These are phyloP conservation scores for Phaeosphaeria sp. DNA, from an alignment of 2,329 filamentous ascomycete species.

Conservation along the genomic window DNA sequence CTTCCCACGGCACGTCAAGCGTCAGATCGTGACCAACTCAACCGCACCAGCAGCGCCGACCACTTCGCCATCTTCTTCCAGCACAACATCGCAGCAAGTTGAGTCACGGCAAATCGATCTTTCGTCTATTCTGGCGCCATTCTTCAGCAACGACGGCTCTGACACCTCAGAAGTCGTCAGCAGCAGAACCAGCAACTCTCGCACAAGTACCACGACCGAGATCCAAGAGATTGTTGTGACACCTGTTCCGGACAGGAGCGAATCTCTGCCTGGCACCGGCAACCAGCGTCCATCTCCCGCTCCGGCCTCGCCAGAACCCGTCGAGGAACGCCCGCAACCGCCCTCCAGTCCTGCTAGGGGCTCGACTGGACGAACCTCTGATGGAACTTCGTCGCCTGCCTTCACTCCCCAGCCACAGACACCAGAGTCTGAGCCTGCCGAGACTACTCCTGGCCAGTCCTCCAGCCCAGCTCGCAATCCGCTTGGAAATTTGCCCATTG, in stretches of 20 bases:
- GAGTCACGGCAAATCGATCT: constrained; percentile 32
- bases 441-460: neutral
- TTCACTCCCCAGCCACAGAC: neutral
- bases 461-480: neutral
- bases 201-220: constrained; percentile 18
- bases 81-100: constrained; percentile 22
- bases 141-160: constrained; percentile 28
- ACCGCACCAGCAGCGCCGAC: constrained; percentile 36
- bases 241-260: constrained; percentile 16
- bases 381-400: neutral
- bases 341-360: neutral
- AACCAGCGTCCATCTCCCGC: constrained; percentile 6
- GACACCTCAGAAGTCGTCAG: constrained; percentile 16
- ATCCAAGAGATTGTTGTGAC: constrained; percentile 20
- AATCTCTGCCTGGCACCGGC: constrained; percentile 10
- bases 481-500: neutral
- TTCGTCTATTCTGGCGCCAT: constrained; percentile 32
- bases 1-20: constrained; percentile 56
- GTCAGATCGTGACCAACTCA: constrained; percentile 48
- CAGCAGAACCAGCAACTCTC: constrained; percentile 16
- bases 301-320: constrained; percentile 6
- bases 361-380: neutral
- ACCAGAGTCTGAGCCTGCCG: neutral
- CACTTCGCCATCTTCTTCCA: constrained; percentile 30
- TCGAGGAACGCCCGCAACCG: neutral